Evolutionary conservation across 345 rosid species (phyloP).

Genomic region (Schrenkiella parvula): DNA sequence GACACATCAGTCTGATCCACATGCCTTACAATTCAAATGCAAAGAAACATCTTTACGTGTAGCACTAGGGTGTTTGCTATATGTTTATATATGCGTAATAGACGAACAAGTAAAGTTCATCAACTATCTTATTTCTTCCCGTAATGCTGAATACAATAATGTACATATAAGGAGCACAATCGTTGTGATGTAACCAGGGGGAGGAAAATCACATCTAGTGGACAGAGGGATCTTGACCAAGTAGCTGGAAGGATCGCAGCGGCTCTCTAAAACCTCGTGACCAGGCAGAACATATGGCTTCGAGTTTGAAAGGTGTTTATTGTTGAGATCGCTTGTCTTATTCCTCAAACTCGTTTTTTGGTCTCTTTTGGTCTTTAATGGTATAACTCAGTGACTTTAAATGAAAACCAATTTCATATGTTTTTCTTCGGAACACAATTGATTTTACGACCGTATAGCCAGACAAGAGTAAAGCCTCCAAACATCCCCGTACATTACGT

Average conservation of each 20-base stretch:
- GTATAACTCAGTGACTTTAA: not conserved
- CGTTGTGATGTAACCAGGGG: conserved; percentile 42
- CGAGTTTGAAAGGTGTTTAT: not conserved
- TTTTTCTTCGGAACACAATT: not conserved
- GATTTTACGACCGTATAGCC: not conserved
- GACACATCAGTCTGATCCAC: not conserved
- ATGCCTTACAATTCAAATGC: not conserved
- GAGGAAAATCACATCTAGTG: conserved; percentile 72
- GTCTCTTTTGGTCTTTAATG: not conserved
- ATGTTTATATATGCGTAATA: not conserved
- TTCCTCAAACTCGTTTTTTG: not conserved
- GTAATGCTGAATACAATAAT: not conserved
- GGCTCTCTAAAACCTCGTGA: conserved; percentile 11
- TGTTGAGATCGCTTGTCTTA: not conserved
- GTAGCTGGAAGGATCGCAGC: conserved; percentile 70
- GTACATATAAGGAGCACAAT: not conserved
- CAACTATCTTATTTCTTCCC: not conserved
- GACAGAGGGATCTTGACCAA: conserved; percentile 85
- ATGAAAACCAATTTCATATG: not conserved
- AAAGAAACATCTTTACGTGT: too few species aligned
- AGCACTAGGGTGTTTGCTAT: too few species aligned
- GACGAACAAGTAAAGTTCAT: not conserved
- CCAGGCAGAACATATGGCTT: not conserved
- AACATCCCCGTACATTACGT: too few species aligned
- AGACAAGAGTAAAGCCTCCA: not conserved